Conservation (phyloP, 2,329 filamentous ascomycete genomes). For the Macrophomina tecta region DNA sequence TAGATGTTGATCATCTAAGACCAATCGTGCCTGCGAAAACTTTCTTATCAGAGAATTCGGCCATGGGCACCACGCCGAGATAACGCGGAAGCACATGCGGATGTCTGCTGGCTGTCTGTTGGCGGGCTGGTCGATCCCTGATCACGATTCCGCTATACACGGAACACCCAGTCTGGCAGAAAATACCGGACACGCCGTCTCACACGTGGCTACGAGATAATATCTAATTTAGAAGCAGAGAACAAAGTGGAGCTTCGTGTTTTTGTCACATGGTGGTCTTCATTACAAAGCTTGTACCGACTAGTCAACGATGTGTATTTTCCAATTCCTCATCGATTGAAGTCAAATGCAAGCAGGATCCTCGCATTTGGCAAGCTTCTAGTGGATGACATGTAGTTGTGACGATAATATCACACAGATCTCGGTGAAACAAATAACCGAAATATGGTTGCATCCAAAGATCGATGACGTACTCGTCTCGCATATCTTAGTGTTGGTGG, state of each 20-base stretch:
- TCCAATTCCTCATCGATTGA: background rate
- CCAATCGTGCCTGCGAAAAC: background rate
- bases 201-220: background rate
- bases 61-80: background rate
- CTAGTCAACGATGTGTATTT: background rate
- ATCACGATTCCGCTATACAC: background rate
- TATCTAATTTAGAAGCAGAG: conserved; percentile 13
- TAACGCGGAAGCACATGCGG: background rate
- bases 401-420: too few relatives aligned
- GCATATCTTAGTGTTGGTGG: conserved; percentile 1
- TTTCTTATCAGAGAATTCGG: background rate
- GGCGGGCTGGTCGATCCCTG: background rate
- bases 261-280: background rate
- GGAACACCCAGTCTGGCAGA: background rate
- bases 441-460: background rate
- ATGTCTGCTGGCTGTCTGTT: background rate
- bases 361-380: too few relatives aligned
- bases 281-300: background rate
- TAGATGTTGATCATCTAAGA: background rate
- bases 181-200: background rate
- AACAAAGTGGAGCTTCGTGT: conserved; percentile 3
- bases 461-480: conserved; percentile 25
- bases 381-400: too few relatives aligned
- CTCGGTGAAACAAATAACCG: conserved; percentile 21
- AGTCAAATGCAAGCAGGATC: background rate